phyloP scores from a whole-genome alignment of 2,329 filamentous ascomycete species.

The Aspergillus puulaauensis region DNA sequence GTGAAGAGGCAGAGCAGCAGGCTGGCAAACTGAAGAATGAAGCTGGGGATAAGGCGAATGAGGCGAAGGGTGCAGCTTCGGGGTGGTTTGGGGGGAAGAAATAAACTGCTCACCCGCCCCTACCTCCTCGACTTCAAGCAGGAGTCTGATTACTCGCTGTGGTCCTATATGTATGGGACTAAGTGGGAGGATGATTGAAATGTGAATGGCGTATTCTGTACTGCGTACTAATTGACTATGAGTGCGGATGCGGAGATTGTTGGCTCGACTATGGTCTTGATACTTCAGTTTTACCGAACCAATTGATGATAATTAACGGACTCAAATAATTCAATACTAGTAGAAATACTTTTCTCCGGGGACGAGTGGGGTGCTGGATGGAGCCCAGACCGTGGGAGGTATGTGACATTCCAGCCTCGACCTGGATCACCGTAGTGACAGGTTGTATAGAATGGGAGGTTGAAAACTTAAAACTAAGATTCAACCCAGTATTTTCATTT shows the following conservation, averaged over 20 bases:
- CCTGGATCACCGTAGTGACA: conserved; percentile 16
- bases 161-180: too few species aligned
- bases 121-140: not conserved
- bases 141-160: not conserved
- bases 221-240: too few species aligned
- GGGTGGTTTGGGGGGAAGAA: conserved; percentile 71
- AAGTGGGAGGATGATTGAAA: too few species aligned
- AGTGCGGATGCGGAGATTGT: not conserved
- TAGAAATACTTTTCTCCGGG: not conserved
- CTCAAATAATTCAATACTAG: not conserved
- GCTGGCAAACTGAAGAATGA: conserved; percentile 68
- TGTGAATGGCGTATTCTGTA: too few species aligned
- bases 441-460: not conserved
- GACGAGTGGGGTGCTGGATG: not conserved
- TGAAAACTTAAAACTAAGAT: not conserved
- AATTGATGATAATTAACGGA: not conserved
- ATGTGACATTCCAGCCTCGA: conserved; percentile 6
- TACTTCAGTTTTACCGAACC: not conserved
- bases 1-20: conserved; percentile 54
- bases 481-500: not conserved
- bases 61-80: conserved; percentile 81
- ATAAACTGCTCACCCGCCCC: not conserved
- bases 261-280: not conserved
- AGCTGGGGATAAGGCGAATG: conserved; percentile 72
- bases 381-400: not conserved